Conservation (phyloP, 345 rosid species). For the Eutrema yunnanense region DNA sequence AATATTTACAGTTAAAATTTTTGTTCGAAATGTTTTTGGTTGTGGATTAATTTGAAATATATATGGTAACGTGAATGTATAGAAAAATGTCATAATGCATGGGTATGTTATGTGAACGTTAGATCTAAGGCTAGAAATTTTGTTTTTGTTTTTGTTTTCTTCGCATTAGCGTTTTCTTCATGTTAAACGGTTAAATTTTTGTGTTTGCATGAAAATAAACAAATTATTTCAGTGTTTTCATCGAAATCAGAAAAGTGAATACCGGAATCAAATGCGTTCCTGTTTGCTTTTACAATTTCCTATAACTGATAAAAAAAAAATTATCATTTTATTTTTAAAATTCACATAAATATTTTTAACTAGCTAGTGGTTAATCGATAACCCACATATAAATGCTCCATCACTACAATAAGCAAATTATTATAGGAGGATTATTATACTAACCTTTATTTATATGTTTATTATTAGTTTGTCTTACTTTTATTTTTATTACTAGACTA, state of each 20-base stretch:
- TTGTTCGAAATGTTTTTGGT: background rate
- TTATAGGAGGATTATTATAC: too few relatives aligned
- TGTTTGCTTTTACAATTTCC: background rate
- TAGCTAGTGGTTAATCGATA: too few relatives aligned
- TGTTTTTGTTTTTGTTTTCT: background rate
- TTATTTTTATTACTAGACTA: too few relatives aligned
- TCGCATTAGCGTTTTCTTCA: background rate
- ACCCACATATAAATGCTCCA: too few relatives aligned
- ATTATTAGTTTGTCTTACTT: too few relatives aligned
- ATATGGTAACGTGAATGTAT: too few relatives aligned
- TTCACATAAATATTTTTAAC: too few relatives aligned
- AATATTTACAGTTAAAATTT: background rate
- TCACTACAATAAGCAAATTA: too few relatives aligned
- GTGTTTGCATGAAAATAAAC: background rate
- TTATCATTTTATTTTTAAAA: too few relatives aligned
- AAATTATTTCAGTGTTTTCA: background rate
- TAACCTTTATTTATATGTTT: too few relatives aligned
- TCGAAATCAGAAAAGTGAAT: background rate
- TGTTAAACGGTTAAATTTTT: background rate
- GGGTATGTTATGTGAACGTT: background rate
- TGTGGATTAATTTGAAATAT: background rate
- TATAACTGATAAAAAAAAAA: background rate
- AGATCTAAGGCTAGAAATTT: too few relatives aligned
- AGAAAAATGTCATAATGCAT: background rate
- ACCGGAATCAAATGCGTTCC: background rate